Base-by-base conservation (phyloP, 2,329 filamentous ascomycete genomes). In the Neonectria sp. region DNA sequence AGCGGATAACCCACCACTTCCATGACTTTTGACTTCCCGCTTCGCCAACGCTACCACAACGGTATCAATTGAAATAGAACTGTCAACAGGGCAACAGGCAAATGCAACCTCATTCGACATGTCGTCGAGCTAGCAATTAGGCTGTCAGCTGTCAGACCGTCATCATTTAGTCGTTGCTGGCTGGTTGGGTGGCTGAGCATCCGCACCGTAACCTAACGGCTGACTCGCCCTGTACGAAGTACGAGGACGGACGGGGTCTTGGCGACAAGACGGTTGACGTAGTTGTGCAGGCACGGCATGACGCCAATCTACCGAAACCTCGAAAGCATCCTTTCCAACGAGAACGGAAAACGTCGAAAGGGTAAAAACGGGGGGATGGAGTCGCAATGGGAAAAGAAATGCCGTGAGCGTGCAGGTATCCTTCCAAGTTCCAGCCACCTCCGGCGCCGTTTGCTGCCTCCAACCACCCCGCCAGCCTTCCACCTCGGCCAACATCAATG, bases 391-490 rank as follows among this genome's bases (percentile, higher is more conserved):
- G 40, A 43, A 45, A 37, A 33, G 40, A 35, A 31, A 27, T 57
- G 49, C 35, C 53, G 63, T 53, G 37, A 60, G 43, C 40, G 17
- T 29, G 63, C 57, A 60, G 57, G 49, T 56, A 56, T 55, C 15
- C 9, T 7, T 52, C 57, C 63, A 61, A 29, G 12, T 7, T 52
- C 63, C 63, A 65, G 37, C 63, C 63, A 61, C 63, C 57, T 43
- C 17, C 3, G 15, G 27, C 29, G 25, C 43, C 29, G 55, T 48
- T 25, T 57, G 53, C 60, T 58, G 57, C 31, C 31, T 24, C 49
- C 55, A 65, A 40, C 62, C 49, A 55, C 62, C 55, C n/a, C 49
- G 24, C 63, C 63, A 65, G 56, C 62, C 62, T 60, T 55, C 46
- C 25, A 52, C 48, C 56, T n/a, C 40, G 43, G 31, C 24, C 6